A percentile compares a stretch with the other conserved stretches of the same genome.
These are phyloP conservation scores for Aureobasidium sp. DNA, from an alignment of 2,329 filamentous ascomycete species.

Conservation along the genomic window DNA sequence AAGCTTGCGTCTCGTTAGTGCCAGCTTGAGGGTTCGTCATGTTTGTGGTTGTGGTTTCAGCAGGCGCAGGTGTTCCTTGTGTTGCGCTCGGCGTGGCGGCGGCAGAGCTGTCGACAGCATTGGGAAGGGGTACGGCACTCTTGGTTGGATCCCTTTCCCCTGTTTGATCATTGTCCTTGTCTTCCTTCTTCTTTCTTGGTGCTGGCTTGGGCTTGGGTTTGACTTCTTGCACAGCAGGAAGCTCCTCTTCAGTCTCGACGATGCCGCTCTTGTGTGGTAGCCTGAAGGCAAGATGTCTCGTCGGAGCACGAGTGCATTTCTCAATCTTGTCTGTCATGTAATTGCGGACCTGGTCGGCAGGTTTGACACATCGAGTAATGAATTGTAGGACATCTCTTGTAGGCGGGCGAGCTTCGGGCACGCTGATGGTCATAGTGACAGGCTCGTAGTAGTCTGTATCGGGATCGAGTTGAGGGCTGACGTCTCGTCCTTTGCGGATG, in stretches of 20 bases:
- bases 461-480: slow-evolving; percentile 29
- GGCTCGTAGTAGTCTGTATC: slow-evolving; percentile 67
- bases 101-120: background rate
- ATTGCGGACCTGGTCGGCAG: slow-evolving; percentile 42
- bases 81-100: background rate
- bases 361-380: slow-evolving; percentile 47
- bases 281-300: slow-evolving; percentile 46
- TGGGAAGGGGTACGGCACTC: background rate
- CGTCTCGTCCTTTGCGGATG: slow-evolving; percentile 60
- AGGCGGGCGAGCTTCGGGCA: background rate
- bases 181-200: slow-evolving; percentile 9
- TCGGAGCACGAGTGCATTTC: slow-evolving; percentile 45
- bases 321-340: slow-evolving; percentile 51
- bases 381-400: slow-evolving; percentile 44
- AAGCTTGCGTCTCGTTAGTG: background rate
- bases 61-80: background rate
- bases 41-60: too few relatives aligned
- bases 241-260: slow-evolving; percentile 27
- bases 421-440: slow-evolving; percentile 46
- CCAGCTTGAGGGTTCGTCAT: background rate
- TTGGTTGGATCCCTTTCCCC: background rate
- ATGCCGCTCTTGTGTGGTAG: slow-evolving; percentile 36
- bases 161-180: slow-evolving; percentile 2
- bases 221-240: slow-evolving; percentile 11
- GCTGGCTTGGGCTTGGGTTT: slow-evolving; percentile 7